A percentile compares a stretch with the other conserved stretches of the same genome.
Conservation (phyloP, 169 alveolate genomes). For the Miamiensis avidus region DNA sequence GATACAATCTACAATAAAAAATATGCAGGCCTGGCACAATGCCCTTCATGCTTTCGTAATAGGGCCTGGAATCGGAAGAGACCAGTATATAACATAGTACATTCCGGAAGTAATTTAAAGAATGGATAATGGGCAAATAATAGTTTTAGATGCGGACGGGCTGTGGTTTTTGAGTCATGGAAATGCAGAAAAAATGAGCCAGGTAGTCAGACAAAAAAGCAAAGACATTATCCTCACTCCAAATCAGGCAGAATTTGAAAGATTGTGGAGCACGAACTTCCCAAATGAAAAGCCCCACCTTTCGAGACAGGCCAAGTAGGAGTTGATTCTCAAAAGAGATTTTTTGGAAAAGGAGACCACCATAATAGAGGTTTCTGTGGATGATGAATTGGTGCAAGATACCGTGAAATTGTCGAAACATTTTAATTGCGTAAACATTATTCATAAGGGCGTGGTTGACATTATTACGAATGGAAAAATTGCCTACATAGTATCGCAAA, state of each 20-base stretch:
- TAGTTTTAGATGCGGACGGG: constrained; percentile 88
- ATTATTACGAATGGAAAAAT: constrained; percentile 85
- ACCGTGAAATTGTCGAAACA: constrained; percentile 45
- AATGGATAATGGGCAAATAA: constrained; percentile 54
- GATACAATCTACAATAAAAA: constrained; percentile 46
- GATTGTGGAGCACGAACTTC: constrained; percentile 57
- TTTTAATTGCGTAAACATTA: constrained; percentile 53
- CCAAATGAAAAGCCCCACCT: constrained; percentile 18
- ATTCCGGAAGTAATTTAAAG: constrained; percentile 54
- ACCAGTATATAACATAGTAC: constrained; percentile 49
- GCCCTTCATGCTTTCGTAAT: constrained; percentile 79
- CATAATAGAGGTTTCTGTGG: constrained; percentile 26
- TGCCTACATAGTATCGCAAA: constrained; percentile 64
- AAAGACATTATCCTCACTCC: constrained; percentile 82
- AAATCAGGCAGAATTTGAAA: constrained; percentile 75
- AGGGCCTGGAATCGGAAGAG: constrained; percentile 94
- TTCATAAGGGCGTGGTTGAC: constrained; percentile 82
- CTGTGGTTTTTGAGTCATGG: constrained; percentile 63
- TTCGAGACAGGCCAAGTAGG: constrained; percentile 31
- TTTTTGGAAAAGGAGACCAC: constrained; percentile 4
- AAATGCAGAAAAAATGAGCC: constrained; percentile 20
- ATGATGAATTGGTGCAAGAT: constrained; percentile 29
- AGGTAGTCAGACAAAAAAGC: constrained; percentile 29
- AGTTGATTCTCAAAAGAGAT: constrained; percentile 37
- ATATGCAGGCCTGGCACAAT: constrained; percentile 64